phyloP scores from a whole-genome alignment of 768 basidiomycete genomes.

The Collybiopsis confluens region DNA sequence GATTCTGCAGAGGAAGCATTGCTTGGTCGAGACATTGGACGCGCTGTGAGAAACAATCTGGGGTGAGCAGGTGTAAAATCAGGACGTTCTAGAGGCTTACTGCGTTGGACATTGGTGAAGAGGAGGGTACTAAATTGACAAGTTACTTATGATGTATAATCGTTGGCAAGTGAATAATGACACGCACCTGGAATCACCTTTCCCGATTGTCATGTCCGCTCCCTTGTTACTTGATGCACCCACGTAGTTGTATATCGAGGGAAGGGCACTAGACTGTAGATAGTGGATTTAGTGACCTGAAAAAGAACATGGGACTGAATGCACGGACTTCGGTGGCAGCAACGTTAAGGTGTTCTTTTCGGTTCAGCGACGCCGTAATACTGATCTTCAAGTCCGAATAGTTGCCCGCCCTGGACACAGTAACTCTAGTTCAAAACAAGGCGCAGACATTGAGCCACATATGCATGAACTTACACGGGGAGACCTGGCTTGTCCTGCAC shows the following conservation, averaged over 20 bases:
- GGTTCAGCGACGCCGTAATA: constrained; percentile 22
- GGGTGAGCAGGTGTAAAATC: background rate
- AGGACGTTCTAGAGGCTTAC: constrained; percentile 19
- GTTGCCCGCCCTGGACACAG: constrained; percentile 24
- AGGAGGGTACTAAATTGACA: constrained; percentile 22
- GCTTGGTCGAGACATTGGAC: constrained; percentile 25
- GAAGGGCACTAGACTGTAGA: constrained; percentile 34
- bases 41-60: constrained; percentile 20
- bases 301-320: background rate
- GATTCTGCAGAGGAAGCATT: constrained; percentile 32
- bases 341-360: constrained; percentile 27
- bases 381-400: constrained; percentile 29
- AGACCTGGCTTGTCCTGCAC: constrained; percentile 25
- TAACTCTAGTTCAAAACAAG: constrained; percentile 27
- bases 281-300: background rate
- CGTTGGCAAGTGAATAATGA: background rate
- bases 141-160: background rate
- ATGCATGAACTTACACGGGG: background rate
- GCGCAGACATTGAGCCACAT: background rate
- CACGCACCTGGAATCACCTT: constrained; percentile 3
- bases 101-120: constrained; percentile 32
- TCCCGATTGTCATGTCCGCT: background rate
- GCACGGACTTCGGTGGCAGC: constrained; percentile 28
- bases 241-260: constrained; percentile 29
- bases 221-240: constrained; percentile 27